These are phyloP conservation scores for Eucalyptus virginea DNA, from an alignment of 345 rosid species.

Conservation along the genomic window DNA sequence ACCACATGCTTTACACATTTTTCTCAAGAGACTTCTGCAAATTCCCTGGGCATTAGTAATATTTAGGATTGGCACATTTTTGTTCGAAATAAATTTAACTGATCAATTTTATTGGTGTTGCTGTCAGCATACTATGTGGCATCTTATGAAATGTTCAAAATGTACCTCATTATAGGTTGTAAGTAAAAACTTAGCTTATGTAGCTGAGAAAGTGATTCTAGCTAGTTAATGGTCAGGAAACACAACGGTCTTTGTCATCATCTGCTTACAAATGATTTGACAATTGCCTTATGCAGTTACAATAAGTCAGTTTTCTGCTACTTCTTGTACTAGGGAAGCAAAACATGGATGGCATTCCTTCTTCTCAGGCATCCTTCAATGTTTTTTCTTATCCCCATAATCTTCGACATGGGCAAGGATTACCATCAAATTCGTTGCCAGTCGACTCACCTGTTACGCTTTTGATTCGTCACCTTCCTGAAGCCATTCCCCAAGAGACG, in stretches of 20 bases:
- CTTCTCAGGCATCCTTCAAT: neutral
- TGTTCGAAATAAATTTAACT: neutral
- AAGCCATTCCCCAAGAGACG: slow-evolving; percentile 68
- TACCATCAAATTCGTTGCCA: neutral
- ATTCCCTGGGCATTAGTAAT: neutral
- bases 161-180: neutral
- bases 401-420: neutral
- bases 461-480: slow-evolving; percentile 69
- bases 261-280: neutral
- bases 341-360: neutral
- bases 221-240: neutral
- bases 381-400: neutral
- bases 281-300: neutral
- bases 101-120: neutral
- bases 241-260: neutral
- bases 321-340: neutral
- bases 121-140: neutral
- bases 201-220: neutral
- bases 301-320: neutral
- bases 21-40: neutral
- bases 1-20: neutral
- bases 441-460: slow-evolving; percentile 23
- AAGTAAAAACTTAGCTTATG: neutral
- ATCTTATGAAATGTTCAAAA: neutral
- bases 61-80: neutral